These are phyloP conservation scores for Rhizopus delemar DNA, from an alignment of 371 early-diverging fungal species.

Conservation along the genomic window DNA sequence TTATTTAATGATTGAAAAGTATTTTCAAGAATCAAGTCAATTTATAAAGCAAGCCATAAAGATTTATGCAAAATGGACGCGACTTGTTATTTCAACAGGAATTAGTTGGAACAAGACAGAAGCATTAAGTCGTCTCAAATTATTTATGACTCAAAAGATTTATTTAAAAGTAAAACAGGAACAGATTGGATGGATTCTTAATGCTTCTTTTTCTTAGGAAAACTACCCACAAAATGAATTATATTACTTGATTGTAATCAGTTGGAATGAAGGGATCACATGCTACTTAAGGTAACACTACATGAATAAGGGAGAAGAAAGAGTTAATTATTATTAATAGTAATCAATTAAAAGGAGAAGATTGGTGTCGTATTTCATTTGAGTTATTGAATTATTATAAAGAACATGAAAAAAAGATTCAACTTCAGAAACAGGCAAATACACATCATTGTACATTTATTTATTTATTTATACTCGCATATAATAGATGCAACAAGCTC, in stretches of 20 bases:
- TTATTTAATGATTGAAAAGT: constrained; percentile 2
- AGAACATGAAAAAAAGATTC: constrained; percentile 5
- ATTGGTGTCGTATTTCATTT: constrained; percentile 19
- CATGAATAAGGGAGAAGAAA: not conserved
- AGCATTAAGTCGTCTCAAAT: constrained; percentile 3
- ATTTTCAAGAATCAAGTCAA: constrained; percentile 9
- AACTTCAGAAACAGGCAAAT: constrained; percentile 13
- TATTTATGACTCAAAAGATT: constrained; percentile 2
- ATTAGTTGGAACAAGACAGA: not conserved
- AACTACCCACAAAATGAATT: constrained; percentile 22
- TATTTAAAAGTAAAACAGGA: constrained; percentile 13
- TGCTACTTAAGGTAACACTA: not conserved
- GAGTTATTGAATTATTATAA: constrained; percentile 4
- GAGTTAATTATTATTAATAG: not conserved
- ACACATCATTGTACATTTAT: not conserved
- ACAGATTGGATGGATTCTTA: not conserved
- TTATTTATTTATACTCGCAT: not conserved
- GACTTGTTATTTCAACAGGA: constrained; percentile 13
- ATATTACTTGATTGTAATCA: constrained; percentile 24
- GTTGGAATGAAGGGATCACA: constrained; percentile 21
- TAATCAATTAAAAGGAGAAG: constrained; percentile 3
- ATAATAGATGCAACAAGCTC: constrained; percentile 11
- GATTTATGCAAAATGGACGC: constrained; percentile 23
- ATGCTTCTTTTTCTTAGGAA: constrained; percentile 2
- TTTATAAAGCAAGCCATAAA: constrained; percentile 3